Conservation (phyloP, 306 rosid genomes). For the Luffa aegyptiaca region DNA sequence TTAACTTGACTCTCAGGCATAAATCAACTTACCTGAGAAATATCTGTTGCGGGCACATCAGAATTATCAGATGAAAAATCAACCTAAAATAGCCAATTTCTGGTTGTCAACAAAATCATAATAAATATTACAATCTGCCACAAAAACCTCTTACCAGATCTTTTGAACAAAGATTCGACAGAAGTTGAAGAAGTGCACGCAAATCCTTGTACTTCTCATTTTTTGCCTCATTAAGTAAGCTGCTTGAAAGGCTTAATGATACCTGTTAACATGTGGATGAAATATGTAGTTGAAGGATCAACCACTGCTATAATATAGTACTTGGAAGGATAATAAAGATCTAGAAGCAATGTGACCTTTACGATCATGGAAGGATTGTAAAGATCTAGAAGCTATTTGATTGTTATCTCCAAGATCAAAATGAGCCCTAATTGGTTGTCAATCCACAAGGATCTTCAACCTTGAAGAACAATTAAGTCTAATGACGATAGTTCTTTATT, state of each 20-base stretch:
- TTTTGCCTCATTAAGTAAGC: slow-evolving; percentile 67
- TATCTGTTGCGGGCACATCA: slow-evolving; percentile 51
- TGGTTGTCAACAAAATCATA: slow-evolving; percentile 17
- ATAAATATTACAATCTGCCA: neutral
- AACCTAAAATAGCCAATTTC: neutral
- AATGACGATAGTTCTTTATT: neutral
- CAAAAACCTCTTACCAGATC: slow-evolving; percentile 50
- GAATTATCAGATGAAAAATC: slow-evolving; percentile 15
- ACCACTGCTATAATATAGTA: neutral
- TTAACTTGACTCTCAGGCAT: neutral
- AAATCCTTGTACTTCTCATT: slow-evolving; percentile 84
- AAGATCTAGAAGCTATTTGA: neutral
- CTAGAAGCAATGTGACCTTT: slow-evolving; percentile 4
- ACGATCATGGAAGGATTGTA: neutral
- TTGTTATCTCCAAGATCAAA: neutral
- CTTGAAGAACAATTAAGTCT: neutral
- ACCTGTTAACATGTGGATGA: slow-evolving; percentile 28
- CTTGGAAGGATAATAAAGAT: neutral
- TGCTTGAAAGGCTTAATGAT: slow-evolving; percentile 75
- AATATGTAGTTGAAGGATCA: neutral
- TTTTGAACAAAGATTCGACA: slow-evolving; percentile 83
- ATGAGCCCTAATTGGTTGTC: neutral
- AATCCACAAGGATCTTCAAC: slow-evolving; percentile 1
- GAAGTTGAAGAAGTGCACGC: slow-evolving; percentile 98
- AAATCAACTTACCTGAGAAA: slow-evolving; percentile 65